These are phyloP conservation scores for Platismatia glauca DNA, from an alignment of 495 filamentous ascomycete species.

Conservation along the genomic window DNA sequence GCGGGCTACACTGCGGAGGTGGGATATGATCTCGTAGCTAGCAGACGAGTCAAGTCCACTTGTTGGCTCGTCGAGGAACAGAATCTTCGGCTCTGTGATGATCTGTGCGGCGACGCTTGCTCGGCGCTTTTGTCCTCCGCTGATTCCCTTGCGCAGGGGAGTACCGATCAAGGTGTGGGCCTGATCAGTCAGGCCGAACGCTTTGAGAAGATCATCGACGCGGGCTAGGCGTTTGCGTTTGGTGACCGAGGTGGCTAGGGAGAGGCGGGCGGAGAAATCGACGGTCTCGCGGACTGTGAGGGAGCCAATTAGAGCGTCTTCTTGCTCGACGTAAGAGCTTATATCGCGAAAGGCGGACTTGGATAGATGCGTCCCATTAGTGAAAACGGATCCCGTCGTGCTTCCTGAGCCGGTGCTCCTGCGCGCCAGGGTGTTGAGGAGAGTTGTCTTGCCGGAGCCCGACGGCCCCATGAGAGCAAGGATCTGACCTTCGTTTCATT, in stretches of 20 bases:
- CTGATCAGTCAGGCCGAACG: slow-evolving; percentile 57
- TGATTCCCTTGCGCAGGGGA: slow-evolving; percentile 68
- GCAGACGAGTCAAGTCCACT: slow-evolving; percentile 67
- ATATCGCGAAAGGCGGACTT: slow-evolving; percentile 35
- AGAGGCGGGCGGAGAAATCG: slow-evolving; percentile 54
- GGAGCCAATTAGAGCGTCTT: slow-evolving; percentile 70
- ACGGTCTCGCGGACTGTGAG: slow-evolving; percentile 72
- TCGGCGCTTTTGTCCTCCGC: slow-evolving; percentile 70
- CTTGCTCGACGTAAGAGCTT: slow-evolving; percentile 65
- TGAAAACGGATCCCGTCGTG: slow-evolving; percentile 4
- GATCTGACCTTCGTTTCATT: slow-evolving; percentile 48
- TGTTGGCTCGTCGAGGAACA: slow-evolving; percentile 79
- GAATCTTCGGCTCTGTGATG: slow-evolving; percentile 66
- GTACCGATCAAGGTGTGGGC: slow-evolving; percentile 64
- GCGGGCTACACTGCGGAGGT: slow-evolving; percentile 52
- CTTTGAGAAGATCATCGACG: slow-evolving; percentile 46
- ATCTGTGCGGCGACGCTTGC: slow-evolving; percentile 71
- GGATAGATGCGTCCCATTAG: slow-evolving; percentile 25
- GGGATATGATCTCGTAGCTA: slow-evolving; percentile 59
- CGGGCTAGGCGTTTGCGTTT: slow-evolving; percentile 44
- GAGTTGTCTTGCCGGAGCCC: slow-evolving; percentile 69
- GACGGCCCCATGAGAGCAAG: slow-evolving; percentile 71
- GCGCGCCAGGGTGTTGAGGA: slow-evolving; percentile 64
- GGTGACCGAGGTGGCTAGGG: slow-evolving; percentile 40
- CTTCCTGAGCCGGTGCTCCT: slow-evolving; percentile 37